These are phyloP conservation scores for Hydnomerulius pinastri DNA, from an alignment of 768 basidiomycete species.

Conservation along the genomic window DNA sequence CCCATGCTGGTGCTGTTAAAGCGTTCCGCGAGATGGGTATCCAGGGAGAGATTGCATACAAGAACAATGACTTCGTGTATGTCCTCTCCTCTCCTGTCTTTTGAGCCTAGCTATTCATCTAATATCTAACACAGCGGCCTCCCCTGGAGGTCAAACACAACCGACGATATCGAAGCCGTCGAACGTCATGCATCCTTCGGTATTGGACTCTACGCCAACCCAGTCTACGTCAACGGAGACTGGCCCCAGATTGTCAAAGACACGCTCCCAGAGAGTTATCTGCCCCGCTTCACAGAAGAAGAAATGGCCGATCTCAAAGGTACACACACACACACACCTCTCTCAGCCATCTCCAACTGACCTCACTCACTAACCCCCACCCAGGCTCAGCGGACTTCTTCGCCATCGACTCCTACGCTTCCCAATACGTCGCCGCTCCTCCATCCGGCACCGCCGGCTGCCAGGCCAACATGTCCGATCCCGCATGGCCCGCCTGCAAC, in stretches of 20 bases:
- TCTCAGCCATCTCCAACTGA: neutral
- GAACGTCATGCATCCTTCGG: conserved; percentile 53
- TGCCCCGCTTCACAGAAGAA: conserved; percentile 49
- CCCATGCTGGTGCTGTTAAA: conserved; percentile 53
- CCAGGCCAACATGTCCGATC: conserved; percentile 42
- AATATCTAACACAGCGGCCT: conserved; percentile 43
- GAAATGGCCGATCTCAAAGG: conserved; percentile 48
- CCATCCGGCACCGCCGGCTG: conserved; percentile 47
- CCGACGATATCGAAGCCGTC: conserved; percentile 45
- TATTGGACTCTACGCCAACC: conserved; percentile 52
- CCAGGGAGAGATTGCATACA: conserved; percentile 54
- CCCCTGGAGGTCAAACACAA: conserved; percentile 47
- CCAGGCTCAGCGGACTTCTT: conserved; percentile 58
- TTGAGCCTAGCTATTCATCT: no score
- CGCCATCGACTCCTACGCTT: conserved; percentile 51
- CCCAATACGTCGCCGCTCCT: conserved; percentile 43
- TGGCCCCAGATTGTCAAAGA: conserved; percentile 54
- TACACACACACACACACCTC: conserved; percentile 8
- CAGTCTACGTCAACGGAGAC: conserved; percentile 49
- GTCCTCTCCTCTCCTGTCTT: conserved; percentile 2
- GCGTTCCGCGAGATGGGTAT: conserved; percentile 50
- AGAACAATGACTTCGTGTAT: conserved; percentile 54
- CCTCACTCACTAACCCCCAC: no score
- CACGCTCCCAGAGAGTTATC: conserved; percentile 44
- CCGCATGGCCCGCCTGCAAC: conserved; percentile 55